Base-by-base conservation (phyloP, 768 basidiomycete genomes). In the Galerina sulciceps region DNA sequence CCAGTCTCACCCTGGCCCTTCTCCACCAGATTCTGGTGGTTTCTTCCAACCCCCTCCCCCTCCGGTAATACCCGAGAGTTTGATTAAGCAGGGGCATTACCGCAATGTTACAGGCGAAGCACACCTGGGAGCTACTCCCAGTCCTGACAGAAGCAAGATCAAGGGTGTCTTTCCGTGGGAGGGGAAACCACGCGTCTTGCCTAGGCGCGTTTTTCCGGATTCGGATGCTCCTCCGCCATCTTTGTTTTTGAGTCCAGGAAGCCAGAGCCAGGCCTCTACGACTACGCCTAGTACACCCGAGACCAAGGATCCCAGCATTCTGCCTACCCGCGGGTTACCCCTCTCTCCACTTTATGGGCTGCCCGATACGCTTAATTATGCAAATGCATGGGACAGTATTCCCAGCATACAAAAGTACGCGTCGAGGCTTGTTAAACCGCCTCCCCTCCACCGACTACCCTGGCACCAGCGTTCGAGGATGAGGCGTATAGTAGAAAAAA, bases 81-180 rank as follows among this genome's bases (percentile, higher is more conserved):
- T 88, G 42, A 77, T 89, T n/a, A 81, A 78, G 41, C 83, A 91
- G 70, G 90, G 91, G 8, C 85, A 92, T 67, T 92, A 96, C 74
- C 79, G 81, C 14, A 83, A 82, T 66, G 85, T 90, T 17, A 80
- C 79, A 1, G 81, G 81, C n/a, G 81, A 82, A 20, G 75, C 74
- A 38, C 64, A 71, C n/a, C 62, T 69, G 31, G 76, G 78, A 10
- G 64, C 69, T 14, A 73, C 75, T 11, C 81, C 83, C 6, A 82
- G 79, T 62, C 93, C 94, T 3, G 91, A 95, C 69, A 81, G 77
- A 23, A 75, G 74, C 22, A 91, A 91, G 67, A 84, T 96, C 18
- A 88, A 88, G 59, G 77, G 82, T 35, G 79, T 97, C 35, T 99
- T 99, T 73, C 95, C 96, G n/a, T 99, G 96, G 96, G 96, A 99